phyloP scores from a whole-genome alignment of 1,284 basidiomycete species.

The Ceratobasidium sp. region DNA sequence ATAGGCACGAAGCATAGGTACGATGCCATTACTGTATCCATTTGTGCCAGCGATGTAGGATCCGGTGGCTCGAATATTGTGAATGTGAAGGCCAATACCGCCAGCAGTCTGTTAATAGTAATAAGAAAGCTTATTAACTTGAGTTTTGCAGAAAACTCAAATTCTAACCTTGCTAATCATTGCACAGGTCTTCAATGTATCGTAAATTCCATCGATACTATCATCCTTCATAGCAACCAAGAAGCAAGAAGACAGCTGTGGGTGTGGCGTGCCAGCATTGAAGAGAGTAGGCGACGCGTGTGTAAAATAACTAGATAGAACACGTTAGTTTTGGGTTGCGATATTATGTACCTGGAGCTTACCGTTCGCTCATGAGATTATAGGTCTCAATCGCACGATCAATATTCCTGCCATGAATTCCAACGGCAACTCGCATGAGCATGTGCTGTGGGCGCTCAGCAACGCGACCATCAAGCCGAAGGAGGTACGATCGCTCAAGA shows the following conservation, averaged over 20 bases:
- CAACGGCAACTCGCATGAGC: slow-evolving; percentile 99
- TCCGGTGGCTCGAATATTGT: slow-evolving; percentile 97
- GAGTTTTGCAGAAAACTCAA: no score
- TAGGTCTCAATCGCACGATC: slow-evolving; percentile 91
- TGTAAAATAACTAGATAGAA: slow-evolving; percentile 98
- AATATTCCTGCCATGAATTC: slow-evolving; percentile 93
- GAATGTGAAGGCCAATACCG: slow-evolving; percentile 96
- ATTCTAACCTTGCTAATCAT: slow-evolving; percentile 90
- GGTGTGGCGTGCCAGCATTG: slow-evolving; percentile 96
- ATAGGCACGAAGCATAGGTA: slow-evolving; percentile 98
- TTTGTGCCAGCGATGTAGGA: slow-evolving; percentile 96
- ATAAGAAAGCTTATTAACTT: neutral
- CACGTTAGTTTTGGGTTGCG: slow-evolving; percentile 69
- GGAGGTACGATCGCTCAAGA: slow-evolving; percentile 96
- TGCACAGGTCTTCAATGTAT: slow-evolving; percentile 97
- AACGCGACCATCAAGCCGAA: slow-evolving; percentile 94
- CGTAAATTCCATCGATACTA: slow-evolving; percentile 99
- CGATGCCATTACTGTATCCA: slow-evolving; percentile 98
- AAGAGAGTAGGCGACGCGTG: slow-evolving; percentile 99
- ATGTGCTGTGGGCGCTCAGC: slow-evolving; percentile 99
- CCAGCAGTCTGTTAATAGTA: slow-evolving; percentile 77
- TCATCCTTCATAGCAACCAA: slow-evolving; percentile 99
- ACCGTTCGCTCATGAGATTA: slow-evolving; percentile 71
- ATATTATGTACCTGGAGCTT: slow-evolving; percentile 56
- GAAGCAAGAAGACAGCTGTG: slow-evolving; percentile 98